A percentile compares a stretch with the other conserved stretches of the same genome.
Conservation (phyloP, 176 grass and related monocot genomes). For the maize (Zea mays) region DNA sequence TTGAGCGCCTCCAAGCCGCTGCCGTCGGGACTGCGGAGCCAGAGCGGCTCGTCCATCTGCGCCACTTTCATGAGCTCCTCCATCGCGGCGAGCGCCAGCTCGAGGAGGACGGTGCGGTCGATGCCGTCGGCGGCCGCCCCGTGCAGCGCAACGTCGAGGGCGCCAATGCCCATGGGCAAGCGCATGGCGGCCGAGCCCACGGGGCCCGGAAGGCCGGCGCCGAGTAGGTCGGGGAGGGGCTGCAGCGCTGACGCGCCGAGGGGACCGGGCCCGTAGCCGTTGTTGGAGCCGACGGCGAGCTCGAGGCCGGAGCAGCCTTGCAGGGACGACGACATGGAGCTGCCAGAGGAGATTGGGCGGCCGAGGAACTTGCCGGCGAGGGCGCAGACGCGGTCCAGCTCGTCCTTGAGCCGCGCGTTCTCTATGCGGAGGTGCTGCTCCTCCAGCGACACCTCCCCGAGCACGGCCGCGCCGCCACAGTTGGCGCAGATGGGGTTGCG, state of each 20-base stretch:
- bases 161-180: constrained; percentile 31
- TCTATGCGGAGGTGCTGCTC: constrained; percentile 94
- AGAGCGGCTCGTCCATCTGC: constrained; percentile 80
- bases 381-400: constrained; percentile 84
- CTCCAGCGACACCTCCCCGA: constrained; percentile 79
- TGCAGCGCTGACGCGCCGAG: too few relatives aligned
- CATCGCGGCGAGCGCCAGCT: constrained; percentile 87
- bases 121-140: constrained; percentile 14
- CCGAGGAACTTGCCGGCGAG: constrained; percentile 93
- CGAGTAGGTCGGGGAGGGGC: too few relatives aligned
- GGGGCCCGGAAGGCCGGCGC: constrained; percentile 1
- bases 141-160: constrained; percentile 36
- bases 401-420: constrained; percentile 94
- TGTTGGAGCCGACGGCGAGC: constrained; percentile 1
- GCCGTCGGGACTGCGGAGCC: constrained; percentile 44
- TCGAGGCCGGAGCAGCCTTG: constrained; percentile 62
- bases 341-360: constrained; percentile 48
- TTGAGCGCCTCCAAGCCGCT: constrained; percentile 57
- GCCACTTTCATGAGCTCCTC: constrained; percentile 86
- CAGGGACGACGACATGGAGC: constrained; percentile 32
- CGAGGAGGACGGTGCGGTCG: constrained; percentile 62
- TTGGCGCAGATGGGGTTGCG: constrained; percentile 73
- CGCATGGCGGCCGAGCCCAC: constrained; percentile 38
- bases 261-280: too few relatives aligned
- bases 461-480: constrained; percentile 73